Evolutionary conservation across 169 alveolate species (phyloP).

Genomic region (Plasmodium gaboni): DNA sequence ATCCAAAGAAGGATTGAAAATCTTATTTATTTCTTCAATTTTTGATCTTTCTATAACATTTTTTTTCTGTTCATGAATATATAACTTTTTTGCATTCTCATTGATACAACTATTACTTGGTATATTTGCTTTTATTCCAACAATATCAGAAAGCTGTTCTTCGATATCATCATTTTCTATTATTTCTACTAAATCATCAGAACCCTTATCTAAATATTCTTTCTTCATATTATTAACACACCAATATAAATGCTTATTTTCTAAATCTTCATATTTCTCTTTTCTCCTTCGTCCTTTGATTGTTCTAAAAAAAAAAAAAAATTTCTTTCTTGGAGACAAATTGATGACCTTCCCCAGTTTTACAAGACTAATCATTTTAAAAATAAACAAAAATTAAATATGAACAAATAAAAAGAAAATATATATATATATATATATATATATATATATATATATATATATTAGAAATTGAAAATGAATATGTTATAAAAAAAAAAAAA

Average conservation of each 20-base stretch:
- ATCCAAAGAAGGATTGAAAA: slow-evolving; percentile 52
- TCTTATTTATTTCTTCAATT: slow-evolving; percentile 31
- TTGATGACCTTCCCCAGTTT: not conserved
- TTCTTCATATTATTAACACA: slow-evolving; percentile 56
- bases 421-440: too few relatives aligned
- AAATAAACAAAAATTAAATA: too few relatives aligned
- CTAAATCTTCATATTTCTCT: slow-evolving; percentile 65
- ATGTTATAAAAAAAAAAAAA: too few relatives aligned
- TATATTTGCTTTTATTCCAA: slow-evolving; percentile 31
- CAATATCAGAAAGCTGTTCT: slow-evolving; percentile 48
- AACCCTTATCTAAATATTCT: slow-evolving; percentile 23
- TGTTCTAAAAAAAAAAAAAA: slow-evolving; percentile 27
- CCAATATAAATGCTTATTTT: slow-evolving; percentile 67
- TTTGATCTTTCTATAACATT: slow-evolving; percentile 14
- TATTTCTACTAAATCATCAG: slow-evolving; percentile 29
- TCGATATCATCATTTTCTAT: slow-evolving; percentile 49
- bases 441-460: too few relatives aligned
- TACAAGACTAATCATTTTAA: too few relatives aligned
- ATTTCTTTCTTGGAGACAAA: slow-evolving; percentile 8
- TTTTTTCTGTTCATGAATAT: not conserved
- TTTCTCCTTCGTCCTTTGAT: slow-evolving; percentile 30
- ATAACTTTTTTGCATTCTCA: slow-evolving; percentile 26
- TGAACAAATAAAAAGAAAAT: too few relatives aligned
- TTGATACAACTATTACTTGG: slow-evolving; percentile 38
- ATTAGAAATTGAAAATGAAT: too few relatives aligned